Percentiles rank a stretch among this genome's conserved stretches.
phyloP scores from a whole-genome alignment of 495 filamentous ascomycete species.

The Neurospora sp. region DNA sequence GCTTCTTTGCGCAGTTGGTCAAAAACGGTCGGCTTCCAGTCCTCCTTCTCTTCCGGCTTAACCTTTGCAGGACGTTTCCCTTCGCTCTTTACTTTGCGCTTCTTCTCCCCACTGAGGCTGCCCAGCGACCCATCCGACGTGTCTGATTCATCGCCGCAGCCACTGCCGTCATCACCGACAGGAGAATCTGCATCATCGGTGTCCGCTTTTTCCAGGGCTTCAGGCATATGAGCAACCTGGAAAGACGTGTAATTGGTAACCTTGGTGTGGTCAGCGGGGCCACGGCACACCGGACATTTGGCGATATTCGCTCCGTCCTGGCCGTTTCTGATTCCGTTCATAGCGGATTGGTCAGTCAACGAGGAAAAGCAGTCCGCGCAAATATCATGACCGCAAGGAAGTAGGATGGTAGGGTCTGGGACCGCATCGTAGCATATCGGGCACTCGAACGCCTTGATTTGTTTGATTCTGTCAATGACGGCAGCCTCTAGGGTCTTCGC shows the following conservation, averaged over 20 bases:
- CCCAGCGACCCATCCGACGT: slow-evolving; percentile 19
- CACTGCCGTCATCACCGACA: slow-evolving; percentile 30
- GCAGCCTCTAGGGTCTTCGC: slow-evolving; percentile 50
- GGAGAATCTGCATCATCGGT: slow-evolving; percentile 26
- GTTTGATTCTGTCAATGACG: slow-evolving; percentile 61
- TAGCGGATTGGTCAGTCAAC: slow-evolving; percentile 47
- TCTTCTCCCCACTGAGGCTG: slow-evolving; percentile 33
- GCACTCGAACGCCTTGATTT: slow-evolving; percentile 51
- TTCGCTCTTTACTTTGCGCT: slow-evolving; percentile 17
- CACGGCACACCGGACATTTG: slow-evolving; percentile 72
- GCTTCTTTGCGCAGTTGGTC: slow-evolving; percentile 39
- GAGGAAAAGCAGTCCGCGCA: slow-evolving; percentile 72
- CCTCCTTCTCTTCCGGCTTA: slow-evolving; percentile 6
- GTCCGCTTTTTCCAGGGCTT: slow-evolving; percentile 17
- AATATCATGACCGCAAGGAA: slow-evolving; percentile 76
- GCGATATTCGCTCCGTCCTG: slow-evolving; percentile 42
- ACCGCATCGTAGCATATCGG: slow-evolving; percentile 74
- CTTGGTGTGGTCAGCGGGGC: slow-evolving; percentile 49
- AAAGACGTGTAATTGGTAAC: slow-evolving; percentile 69
- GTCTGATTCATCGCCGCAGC: slow-evolving; percentile 10
- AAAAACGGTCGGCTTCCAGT: slow-evolving; percentile 10
- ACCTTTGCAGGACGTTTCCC: slow-evolving; percentile 8
- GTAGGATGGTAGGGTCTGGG: slow-evolving; percentile 65
- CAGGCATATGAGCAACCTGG: slow-evolving; percentile 59
- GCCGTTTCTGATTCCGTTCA: slow-evolving; percentile 44